Evolutionary conservation across 306 rosid genomes (phyloP).

Genomic region (Fragaria ananassa): DNA sequence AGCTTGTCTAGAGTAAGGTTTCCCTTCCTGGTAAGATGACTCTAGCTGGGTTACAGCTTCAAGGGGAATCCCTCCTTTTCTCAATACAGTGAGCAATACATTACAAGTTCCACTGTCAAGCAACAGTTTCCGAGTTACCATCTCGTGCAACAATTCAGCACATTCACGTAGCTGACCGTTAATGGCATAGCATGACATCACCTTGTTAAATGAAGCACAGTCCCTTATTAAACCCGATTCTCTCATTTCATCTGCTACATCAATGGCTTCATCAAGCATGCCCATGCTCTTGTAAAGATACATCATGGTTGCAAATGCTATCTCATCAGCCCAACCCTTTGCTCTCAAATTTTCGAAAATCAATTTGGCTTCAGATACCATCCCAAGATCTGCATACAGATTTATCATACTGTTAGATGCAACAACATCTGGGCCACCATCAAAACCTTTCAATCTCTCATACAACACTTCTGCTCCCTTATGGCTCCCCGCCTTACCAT

Average conservation of each 20-base stretch:
- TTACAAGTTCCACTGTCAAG: constrained; percentile 65
- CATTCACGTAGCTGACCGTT: constrained; percentile 63
- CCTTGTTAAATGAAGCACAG: constrained; percentile 66
- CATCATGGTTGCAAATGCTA: constrained; percentile 72
- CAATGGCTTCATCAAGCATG: constrained; percentile 66
- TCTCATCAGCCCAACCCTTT: constrained; percentile 51
- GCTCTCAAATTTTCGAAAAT: constrained; percentile 59
- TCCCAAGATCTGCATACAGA: constrained; percentile 65
- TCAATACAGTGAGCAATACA: constrained; percentile 60
- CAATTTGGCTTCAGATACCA: constrained; percentile 71
- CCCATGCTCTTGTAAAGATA: constrained; percentile 67
- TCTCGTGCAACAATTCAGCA: constrained; percentile 69
- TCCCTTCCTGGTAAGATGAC: constrained; percentile 63
- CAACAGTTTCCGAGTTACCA: constrained; percentile 65
- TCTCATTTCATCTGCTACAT: constrained; percentile 86
- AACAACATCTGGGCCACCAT: constrained; percentile 58
- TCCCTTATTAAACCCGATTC: constrained; percentile 64
- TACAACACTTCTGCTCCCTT: constrained; percentile 61
- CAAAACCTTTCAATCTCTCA: constrained; percentile 51
- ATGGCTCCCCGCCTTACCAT: constrained; percentile 61
- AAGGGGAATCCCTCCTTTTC: constrained; percentile 60
- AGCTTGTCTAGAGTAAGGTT: constrained; percentile 69
- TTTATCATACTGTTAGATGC: constrained; percentile 80
- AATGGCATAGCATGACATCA: constrained; percentile 60
- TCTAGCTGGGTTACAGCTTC: constrained; percentile 81